Percentiles rank a stretch among this genome's conserved stretches.
Evolutionary conservation across 129 eudicot species (phyloP).

Genomic region (Chrysanthemum seticuspe): DNA sequence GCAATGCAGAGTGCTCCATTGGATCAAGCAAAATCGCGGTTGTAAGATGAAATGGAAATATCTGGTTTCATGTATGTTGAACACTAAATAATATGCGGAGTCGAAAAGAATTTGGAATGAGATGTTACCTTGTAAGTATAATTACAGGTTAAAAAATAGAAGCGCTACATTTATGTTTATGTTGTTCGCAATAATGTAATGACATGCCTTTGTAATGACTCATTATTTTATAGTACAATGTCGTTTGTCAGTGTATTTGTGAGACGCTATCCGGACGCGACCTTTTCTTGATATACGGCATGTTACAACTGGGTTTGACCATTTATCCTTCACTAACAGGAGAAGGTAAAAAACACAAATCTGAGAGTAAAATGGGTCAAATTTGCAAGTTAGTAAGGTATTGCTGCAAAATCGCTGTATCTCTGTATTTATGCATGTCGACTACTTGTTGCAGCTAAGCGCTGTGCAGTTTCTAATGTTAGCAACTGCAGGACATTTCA

Average conservation of each 20-base stretch:
- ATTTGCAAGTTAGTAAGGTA: too few relatives aligned
- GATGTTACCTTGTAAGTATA: neutral
- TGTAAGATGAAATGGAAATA: slow-evolving; percentile 33
- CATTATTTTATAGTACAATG: neutral
- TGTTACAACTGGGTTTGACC: too few relatives aligned
- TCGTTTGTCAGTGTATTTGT: neutral
- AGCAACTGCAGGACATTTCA: too few relatives aligned
- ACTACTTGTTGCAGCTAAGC: too few relatives aligned
- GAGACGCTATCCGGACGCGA: neutral
- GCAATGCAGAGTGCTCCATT: slow-evolving; percentile 48
- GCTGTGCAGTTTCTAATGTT: too few relatives aligned
- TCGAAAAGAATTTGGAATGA: neutral
- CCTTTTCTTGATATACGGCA: too few relatives aligned
- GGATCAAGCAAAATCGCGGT: slow-evolving; percentile 54
- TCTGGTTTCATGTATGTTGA: neutral
- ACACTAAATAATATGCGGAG: neutral
- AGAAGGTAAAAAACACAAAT: too few relatives aligned
- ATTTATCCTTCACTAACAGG: too few relatives aligned
- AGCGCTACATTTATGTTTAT: neutral
- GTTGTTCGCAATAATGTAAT: slow-evolving; percentile 11
- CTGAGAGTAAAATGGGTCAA: too few relatives aligned
- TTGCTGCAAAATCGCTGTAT: too few relatives aligned
- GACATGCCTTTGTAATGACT: slow-evolving; percentile 1
- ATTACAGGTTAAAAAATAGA: neutral
- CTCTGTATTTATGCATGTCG: too few relatives aligned